phyloP scores from a whole-genome alignment of 2,329 filamentous ascomycete genomes.

The Diaporthe citrichinensis region DNA sequence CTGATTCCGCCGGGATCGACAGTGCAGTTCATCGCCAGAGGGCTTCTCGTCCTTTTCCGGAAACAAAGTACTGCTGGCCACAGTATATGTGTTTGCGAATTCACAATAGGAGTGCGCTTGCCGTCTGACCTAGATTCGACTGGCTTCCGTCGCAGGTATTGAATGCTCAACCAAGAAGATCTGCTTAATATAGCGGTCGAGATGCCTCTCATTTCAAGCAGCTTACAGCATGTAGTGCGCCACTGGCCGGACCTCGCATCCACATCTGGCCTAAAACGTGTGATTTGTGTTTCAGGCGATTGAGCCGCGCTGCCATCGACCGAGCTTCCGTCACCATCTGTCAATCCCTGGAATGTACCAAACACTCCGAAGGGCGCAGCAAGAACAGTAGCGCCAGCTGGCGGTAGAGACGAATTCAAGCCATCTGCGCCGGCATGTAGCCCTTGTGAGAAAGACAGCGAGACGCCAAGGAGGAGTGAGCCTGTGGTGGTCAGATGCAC shows the following conservation, averaged over 20 bases:
- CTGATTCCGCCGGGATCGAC: slow-evolving; percentile 52
- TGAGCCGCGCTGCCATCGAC: slow-evolving; percentile 58
- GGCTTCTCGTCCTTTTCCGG: slow-evolving; percentile 57
- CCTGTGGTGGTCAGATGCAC: slow-evolving; percentile 71
- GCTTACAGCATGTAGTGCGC: slow-evolving; percentile 65
- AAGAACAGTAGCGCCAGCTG: slow-evolving; percentile 61
- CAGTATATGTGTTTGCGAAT: slow-evolving; percentile 58
- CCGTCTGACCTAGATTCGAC: slow-evolving; percentile 59
- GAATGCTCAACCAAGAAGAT: slow-evolving; percentile 66
- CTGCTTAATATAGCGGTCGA: slow-evolving; percentile 58
- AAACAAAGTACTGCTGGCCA: slow-evolving; percentile 71
- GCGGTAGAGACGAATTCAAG: slow-evolving; percentile 55
- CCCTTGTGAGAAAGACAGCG: slow-evolving; percentile 62
- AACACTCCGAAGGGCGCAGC: slow-evolving; percentile 69
- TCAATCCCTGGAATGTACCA: slow-evolving; percentile 56
- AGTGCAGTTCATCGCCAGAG: slow-evolving; percentile 43
- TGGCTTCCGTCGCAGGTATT: slow-evolving; percentile 61
- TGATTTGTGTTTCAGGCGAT: slow-evolving; percentile 67
- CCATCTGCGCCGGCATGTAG: slow-evolving; percentile 62
- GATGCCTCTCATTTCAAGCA: slow-evolving; percentile 66
- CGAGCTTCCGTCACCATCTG: slow-evolving; percentile 52
- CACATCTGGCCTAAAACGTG: slow-evolving; percentile 57
- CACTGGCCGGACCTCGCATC: slow-evolving; percentile 61
- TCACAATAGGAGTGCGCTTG: slow-evolving; percentile 55
- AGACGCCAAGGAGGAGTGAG: slow-evolving; percentile 64